These are phyloP conservation scores for Lactarius hengduanensis DNA, from an alignment of 768 basidiomycete genomes.

Conservation along the genomic window DNA sequence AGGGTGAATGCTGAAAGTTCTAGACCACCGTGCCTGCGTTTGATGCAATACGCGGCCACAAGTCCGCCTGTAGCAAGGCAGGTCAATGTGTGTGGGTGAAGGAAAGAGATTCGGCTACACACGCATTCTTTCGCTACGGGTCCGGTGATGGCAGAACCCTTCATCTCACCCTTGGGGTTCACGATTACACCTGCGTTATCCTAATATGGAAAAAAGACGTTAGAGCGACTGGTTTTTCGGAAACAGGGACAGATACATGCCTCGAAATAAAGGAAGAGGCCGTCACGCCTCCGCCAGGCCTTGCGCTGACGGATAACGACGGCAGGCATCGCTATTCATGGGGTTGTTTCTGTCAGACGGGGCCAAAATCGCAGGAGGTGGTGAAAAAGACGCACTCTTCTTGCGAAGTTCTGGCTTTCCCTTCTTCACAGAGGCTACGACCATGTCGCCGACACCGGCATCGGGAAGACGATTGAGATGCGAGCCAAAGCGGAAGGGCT, in stretches of 20 bases:
- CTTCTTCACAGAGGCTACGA: constrained; percentile 98
- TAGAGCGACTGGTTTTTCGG: neutral
- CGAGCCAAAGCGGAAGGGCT: constrained; percentile 93
- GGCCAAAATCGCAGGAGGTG: neutral
- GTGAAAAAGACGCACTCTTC: constrained; percentile 74
- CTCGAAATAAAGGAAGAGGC: constrained; percentile 99
- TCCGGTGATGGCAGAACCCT: constrained; percentile 95
- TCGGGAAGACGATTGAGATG: constrained; percentile 97
- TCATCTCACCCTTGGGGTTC: constrained; percentile 99
- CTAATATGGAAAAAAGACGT: constrained; percentile 36
- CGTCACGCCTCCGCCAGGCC: constrained; percentile 96
- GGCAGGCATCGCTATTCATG: constrained; percentile 82
- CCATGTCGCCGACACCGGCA: constrained; percentile 93
- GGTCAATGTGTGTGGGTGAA: constrained; percentile 11
- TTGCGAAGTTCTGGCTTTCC: constrained; percentile 99
- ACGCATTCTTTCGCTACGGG: constrained; percentile 99
- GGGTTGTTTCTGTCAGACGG: neutral
- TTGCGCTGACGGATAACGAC: constrained; percentile 98
- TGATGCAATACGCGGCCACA: constrained; percentile 99
- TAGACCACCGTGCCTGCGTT: constrained; percentile 98
- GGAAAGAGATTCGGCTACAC: constrained; percentile 37
- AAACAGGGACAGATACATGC: constrained; percentile 39
- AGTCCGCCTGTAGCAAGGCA: constrained; percentile 64
- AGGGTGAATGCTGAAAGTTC: constrained; percentile 26
- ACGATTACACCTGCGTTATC: constrained; percentile 98